Base-by-base conservation (phyloP, 176 grass and related monocot genomes). In the Juncus effusus region DNA sequence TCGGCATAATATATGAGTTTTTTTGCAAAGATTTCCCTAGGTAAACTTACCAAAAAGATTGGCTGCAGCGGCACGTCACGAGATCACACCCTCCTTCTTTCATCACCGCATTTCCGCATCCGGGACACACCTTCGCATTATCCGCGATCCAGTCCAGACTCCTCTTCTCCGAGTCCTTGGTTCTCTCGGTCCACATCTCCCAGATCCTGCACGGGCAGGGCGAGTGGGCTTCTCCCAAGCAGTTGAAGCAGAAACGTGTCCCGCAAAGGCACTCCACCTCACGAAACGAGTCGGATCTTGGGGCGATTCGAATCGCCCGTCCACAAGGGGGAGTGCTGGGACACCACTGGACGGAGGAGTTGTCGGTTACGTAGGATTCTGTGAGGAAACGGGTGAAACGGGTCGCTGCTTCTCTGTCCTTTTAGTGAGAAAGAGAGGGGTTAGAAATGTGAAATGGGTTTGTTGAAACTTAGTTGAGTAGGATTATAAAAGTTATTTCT, bases 341-440 rank as follows among this genome's bases (percentile, higher is more conserved):
- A 16, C 68, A 72, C 68, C 68, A 72, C 15, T 40, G 16, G 15
- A 55, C 52, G 38, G 3, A 7, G 14, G 41, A 35, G 57, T 72
- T 72, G 54, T 72, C 68, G n/a, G 56, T 55, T 3, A 72, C 58
- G 68, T 59, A 72, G 7, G 68, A 72, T 38, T 72, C 68, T 55
- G 57, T 9, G 15, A 72, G 54, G 13, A 72, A 16, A 72, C 15
- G 54, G 39, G 42, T 55, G 10, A 72, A 72, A 14, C 53, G 68
- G 8, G 54, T 40, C 41, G 68, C 12, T 11, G 41, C 4, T 47
- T 47, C 44, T 47, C 2, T 9, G 44, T 28, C 19, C 19, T 28
- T 28, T 28, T 28, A 28, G 19, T 1, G 19, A 28, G 19, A 28
- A 28, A 28, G 19, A 28, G 19, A 28, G 19, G 19, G 19, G 19